A percentile compares a stretch with the other conserved stretches of the same genome.
Evolutionary conservation across 768 basidiomycete genomes (phyloP).

Genomic region (Suillus discolor): DNA sequence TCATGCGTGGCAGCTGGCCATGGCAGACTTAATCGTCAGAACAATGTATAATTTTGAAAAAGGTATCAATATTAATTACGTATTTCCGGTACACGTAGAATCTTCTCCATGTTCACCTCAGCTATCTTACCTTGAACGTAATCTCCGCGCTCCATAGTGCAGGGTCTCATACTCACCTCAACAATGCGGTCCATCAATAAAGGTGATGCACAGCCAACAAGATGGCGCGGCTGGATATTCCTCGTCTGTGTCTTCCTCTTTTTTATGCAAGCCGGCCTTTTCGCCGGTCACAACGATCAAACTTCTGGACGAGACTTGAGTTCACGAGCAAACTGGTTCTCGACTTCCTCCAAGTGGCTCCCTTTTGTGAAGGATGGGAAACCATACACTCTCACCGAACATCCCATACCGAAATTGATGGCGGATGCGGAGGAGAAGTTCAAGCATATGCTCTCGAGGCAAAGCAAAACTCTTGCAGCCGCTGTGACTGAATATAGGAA

Average conservation of each 20-base stretch:
- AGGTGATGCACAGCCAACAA: conserved; percentile 4
- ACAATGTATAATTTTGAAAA: background rate
- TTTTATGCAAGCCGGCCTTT: conserved; percentile 54
- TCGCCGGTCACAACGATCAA: conserved; percentile 37
- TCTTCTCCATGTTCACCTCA: background rate
- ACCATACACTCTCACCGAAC: conserved; percentile 36
- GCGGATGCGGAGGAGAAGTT: conserved; percentile 79
- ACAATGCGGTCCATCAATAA: conserved; percentile 22
- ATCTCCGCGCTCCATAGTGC: background rate
- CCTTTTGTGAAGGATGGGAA: conserved; percentile 16
- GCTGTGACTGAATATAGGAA: conserved; percentile 83
- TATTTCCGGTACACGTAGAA: background rate
- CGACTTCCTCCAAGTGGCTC: conserved; percentile 24
- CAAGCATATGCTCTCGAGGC: conserved; percentile 62
- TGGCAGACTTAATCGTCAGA: background rate
- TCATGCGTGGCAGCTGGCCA: background rate
- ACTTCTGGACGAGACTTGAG: background rate
- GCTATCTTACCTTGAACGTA: background rate
- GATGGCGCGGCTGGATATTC: conserved; percentile 42
- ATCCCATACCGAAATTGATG: conserved; percentile 88
- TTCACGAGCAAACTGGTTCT: conserved; percentile 16
- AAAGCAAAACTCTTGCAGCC: conserved; percentile 77
- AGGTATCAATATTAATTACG: background rate
- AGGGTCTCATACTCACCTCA: background rate
- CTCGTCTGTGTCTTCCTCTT: conserved; percentile 43